Evolutionary conservation across 2,329 filamentous ascomycete genomes (phyloP), one percentile per base, ranked within the genome.

Genomic region (Amphichorda felina): DNA sequence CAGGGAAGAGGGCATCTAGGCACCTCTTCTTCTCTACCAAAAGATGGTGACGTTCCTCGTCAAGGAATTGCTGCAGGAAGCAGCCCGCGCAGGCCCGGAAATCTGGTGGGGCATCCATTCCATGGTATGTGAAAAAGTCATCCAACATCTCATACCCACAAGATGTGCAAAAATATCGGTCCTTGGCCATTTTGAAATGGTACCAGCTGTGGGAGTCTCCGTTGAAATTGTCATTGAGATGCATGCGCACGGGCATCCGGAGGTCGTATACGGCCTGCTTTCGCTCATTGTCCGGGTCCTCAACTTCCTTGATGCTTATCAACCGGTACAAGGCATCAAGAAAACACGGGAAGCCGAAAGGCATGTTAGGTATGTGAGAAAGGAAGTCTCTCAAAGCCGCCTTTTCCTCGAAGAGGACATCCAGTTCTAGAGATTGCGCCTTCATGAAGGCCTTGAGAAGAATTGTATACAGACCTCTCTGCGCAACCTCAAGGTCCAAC

Each of bases 361-460:
- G 51, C 1, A 46, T 26, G 16, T 51, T 47, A 0, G 57, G 57
- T 0, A 60, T 26, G 11, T 46, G 40, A 2, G 37, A 41, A 0
- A 60, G 35, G 15, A 47, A 61, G 0, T 41, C 41, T 17, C 48
- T 40, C 8, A 61, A 54, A 0, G 56, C 55, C 3, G 46, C 39
- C 2, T 42, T 41, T 15, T 49, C 41, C 11, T 49, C 43, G 34
- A 61, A 58, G 0, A 61, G 40, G 3, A 56, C 37, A 0, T 34
- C 35, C 3, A 60, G 37, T 0, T 41, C 40, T 49, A 61, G 53
- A 1, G 34, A 28, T 8, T 42, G 45, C 1, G 54, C 42, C 35
- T 60, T 60, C 18, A 59, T 38, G 5, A 54, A 52, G 0, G 53
- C 54, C 26, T 57, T 53, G 9, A 60, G 34, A 3, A 61, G 25